These are phyloP conservation scores for Anthostomella pinea DNA, from an alignment of 2,329 filamentous ascomycete species.

Conservation along the genomic window DNA sequence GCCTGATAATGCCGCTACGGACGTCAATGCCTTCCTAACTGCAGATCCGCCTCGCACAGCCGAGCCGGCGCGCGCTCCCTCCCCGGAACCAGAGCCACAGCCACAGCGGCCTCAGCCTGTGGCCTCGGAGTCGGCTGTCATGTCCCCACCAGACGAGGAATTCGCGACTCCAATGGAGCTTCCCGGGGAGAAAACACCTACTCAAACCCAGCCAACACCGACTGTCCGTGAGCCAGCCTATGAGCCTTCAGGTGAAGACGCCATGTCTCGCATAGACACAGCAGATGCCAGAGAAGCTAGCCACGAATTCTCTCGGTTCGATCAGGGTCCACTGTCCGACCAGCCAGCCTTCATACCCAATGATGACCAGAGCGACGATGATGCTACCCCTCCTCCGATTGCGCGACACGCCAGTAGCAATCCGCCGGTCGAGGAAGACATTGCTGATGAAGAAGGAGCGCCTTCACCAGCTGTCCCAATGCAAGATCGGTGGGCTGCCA, in stretches of 20 bases:
- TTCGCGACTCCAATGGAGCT: conserved; percentile 25
- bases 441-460: conserved; percentile 30
- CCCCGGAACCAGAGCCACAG: conserved; percentile 25
- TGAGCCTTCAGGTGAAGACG: conserved; percentile 44
- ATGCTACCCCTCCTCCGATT: conserved; percentile 51
- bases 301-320: conserved; percentile 66
- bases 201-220: conserved; percentile 24
- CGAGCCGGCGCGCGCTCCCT: conserved; percentile 25
- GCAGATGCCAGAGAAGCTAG: conserved; percentile 57
- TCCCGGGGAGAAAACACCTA: conserved; percentile 26
- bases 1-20: conserved; percentile 51
- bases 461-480: conserved; percentile 37
- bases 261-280: conserved; percentile 59
- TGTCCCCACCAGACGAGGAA: conserved; percentile 16
- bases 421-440: conserved; percentile 12
- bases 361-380: conserved; percentile 48
- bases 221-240: conserved; percentile 36
- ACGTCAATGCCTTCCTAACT: conserved; percentile 50
- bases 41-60: conserved; percentile 32
- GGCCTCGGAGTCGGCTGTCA: conserved; percentile 21
- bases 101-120: conserved; percentile 21
- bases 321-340: conserved; percentile 84
- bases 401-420: conserved; percentile 35
- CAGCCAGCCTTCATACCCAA: conserved; percentile 78
- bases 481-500: conserved; percentile 91